Evolutionary conservation across 2,329 filamentous ascomycete genomes (phyloP), one percentile per base, ranked within the genome.

Genomic region (Cladophialophora bantiana): DNA sequence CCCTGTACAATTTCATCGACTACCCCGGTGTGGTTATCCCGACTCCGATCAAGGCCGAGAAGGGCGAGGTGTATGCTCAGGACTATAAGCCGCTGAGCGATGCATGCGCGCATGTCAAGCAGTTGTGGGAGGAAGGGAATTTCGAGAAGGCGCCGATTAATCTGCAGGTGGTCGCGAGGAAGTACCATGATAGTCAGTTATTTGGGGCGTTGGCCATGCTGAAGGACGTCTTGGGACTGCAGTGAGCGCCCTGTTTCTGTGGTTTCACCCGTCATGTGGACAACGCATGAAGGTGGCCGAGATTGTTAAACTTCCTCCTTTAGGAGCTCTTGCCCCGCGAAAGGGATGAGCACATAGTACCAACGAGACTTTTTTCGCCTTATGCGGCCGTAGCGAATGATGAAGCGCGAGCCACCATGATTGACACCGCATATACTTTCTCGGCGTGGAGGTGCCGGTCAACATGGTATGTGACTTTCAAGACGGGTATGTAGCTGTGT

Each of bases 1-100:
- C 82, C 15, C 82, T 81, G 2, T 89, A 87, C 71, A 86, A 89
- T 9, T 73, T 89, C 59, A 75, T 90, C 18, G 88, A 90, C 73
- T 88, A 86, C 71, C 84, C 88, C 0, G 85, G 87, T 2, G 88
- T 85, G 0, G 76, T 75, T 0, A 68, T 89, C 2, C 87, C 87
- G 0, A 82, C 70, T 7, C 74, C 67, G 6, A 63, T 67, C 40
- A 69, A 69, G 72, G 64, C 74, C 13, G 78, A 79, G 3, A 71
- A 70, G 0, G 71, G 76, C 5, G 84, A 86, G 70, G 66, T 66
- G 20, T 77, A 74, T 53, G 62, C 67, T 1, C 52, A 48, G 15
- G 69, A 65, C 34, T 72, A 70, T 48, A 61, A 40, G 26, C 67
- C 70, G 15, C 42, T 72, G 62, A 71, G 64, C 42, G 70, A 72